These are phyloP conservation scores for Trebouxiophyceae sp. DNA, from an alignment of 163 green algal genomes.

Conservation along the genomic window DNA sequence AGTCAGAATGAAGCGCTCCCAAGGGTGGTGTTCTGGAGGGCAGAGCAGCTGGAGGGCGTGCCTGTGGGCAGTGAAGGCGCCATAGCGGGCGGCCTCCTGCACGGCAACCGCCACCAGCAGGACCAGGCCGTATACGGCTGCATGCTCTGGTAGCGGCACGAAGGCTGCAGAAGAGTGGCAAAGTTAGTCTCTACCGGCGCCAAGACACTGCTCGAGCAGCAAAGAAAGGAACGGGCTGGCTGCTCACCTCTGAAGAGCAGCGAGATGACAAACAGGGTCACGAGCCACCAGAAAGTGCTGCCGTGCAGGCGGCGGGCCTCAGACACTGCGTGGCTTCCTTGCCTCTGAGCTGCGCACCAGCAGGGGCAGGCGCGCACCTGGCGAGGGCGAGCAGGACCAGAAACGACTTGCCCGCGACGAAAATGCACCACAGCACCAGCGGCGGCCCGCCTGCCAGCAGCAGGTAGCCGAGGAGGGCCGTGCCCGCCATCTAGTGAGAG, in stretches of 20 bases:
- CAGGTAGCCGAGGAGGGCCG: constrained; percentile 13
- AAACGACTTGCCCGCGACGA: constrained; percentile 26
- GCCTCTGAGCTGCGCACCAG: neutral
- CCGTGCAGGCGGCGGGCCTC: neutral
- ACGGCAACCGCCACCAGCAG: constrained; percentile 20
- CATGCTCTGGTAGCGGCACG: constrained; percentile 7
- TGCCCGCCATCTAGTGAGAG: constrained; percentile 15
- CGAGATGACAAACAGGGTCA: constrained; percentile 25
- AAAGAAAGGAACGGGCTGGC: too few species aligned
- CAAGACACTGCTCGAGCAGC: too few species aligned
- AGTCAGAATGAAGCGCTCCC: neutral
- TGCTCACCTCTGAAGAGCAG: constrained; percentile 21
- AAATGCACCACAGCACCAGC: constrained; percentile 11
- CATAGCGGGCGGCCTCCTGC: constrained; percentile 25
- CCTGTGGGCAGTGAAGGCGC: constrained; percentile 19
- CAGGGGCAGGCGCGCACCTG: neutral
- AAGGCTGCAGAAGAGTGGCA: too few species aligned
- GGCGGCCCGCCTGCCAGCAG: constrained; percentile 24
- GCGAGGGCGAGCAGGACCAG: constrained; percentile 13
- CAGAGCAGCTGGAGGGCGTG: neutral
- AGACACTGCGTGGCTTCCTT: constrained; percentile 2
- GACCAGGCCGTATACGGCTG: constrained; percentile 9
- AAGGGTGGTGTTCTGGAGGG: too few species aligned
- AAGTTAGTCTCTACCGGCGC: too few species aligned
- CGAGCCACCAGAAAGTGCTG: constrained; percentile 41